phyloP scores from a whole-genome alignment of 306 rosid species.

The Pyrus communis region DNA sequence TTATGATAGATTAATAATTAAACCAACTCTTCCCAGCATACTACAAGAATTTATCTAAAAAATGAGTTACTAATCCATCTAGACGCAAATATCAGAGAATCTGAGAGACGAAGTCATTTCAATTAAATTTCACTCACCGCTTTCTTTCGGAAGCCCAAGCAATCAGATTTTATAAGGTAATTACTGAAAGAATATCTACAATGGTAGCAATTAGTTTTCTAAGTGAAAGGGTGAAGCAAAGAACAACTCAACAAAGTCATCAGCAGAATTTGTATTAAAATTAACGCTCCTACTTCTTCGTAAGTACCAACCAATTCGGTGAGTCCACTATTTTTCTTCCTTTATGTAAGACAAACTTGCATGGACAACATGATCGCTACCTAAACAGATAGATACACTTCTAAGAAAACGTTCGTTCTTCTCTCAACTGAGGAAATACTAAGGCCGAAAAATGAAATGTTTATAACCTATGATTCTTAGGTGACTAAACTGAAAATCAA shows the following conservation, averaged over 20 bases:
- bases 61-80: background rate
- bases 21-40: background rate
- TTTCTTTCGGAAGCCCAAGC: background rate
- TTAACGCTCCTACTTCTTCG: background rate
- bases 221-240: background rate
- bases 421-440: background rate
- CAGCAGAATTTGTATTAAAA: background rate
- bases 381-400: background rate
- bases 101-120: background rate
- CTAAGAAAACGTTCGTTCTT: background rate
- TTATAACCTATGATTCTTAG: background rate
- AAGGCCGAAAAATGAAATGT: background rate
- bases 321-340: background rate
- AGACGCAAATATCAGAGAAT: background rate
- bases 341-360: background rate
- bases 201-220: background rate
- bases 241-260: background rate
- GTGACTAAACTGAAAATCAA: background rate
- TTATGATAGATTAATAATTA: background rate
- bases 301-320: background rate
- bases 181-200: background rate
- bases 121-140: background rate
- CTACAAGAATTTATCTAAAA: background rate
- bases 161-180: background rate
- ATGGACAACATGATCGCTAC: background rate